phyloP scores from a whole-genome alignment of 352 stramenopile genomes.

The Globisporangium mamillatum region DNA sequence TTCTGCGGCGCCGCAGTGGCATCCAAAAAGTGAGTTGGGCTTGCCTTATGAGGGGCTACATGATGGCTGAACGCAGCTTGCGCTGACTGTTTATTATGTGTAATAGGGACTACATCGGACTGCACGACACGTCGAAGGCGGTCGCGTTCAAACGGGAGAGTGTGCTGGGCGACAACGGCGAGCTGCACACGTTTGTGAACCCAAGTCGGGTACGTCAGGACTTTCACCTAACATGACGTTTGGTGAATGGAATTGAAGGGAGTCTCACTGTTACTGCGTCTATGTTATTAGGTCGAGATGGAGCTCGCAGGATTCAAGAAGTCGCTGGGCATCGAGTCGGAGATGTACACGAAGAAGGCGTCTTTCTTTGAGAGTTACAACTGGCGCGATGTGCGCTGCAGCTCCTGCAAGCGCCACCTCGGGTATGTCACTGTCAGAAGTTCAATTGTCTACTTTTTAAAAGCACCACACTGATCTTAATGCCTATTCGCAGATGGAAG shows the following conservation, averaged over 20 bases:
- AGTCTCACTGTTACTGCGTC: not conserved
- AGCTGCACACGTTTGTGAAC: conserved; percentile 81
- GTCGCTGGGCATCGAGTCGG: conserved; percentile 49
- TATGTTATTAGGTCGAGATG: conserved; percentile 55
- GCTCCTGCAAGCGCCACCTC: conserved; percentile 71
- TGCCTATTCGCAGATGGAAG: conserved; percentile 30
- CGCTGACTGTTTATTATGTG: not conserved
- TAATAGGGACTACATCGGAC: conserved; percentile 64
- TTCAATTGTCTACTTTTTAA: not conserved
- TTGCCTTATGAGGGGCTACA: not conserved
- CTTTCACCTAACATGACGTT: not conserved
- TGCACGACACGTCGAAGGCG: conserved; percentile 74
- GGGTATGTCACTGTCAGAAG: conserved; percentile 30
- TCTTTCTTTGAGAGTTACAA: conserved; percentile 85
- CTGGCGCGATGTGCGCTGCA: conserved; percentile 73
- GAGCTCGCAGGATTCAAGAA: conserved; percentile 72
- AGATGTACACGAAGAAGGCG: conserved; percentile 66
- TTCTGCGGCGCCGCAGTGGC: conserved; percentile 71
- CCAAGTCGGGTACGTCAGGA: conserved; percentile 46
- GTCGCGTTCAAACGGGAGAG: conserved; percentile 49
- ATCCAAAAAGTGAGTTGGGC: conserved; percentile 45
- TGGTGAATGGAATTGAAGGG: not conserved
- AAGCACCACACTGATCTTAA: not conserved
- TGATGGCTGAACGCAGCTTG: not conserved
- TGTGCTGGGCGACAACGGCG: conserved; percentile 41